phyloP scores from a whole-genome alignment of 2,329 filamentous ascomycete species.

The Metarhizium rileyi region DNA sequence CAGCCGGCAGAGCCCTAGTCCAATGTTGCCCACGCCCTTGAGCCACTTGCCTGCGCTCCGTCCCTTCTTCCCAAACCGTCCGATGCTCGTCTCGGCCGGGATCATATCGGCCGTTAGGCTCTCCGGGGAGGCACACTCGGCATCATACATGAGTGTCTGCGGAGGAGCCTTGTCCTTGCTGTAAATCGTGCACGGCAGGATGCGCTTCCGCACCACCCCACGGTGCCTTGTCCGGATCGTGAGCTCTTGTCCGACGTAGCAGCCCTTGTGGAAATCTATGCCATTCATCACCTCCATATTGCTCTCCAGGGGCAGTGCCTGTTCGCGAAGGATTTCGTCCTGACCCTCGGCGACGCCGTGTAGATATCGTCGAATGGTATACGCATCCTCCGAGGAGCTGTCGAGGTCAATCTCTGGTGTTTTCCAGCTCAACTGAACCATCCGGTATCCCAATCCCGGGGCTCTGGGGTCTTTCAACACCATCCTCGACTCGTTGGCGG shows the following conservation, averaged over 20 bases:
- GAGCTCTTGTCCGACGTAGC: constrained; percentile 93
- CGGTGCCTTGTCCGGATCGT: constrained; percentile 93
- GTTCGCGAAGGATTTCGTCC: constrained; percentile 60
- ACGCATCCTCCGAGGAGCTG: constrained; percentile 45
- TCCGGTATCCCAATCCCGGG: constrained; percentile 44
- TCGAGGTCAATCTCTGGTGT: constrained; percentile 31
- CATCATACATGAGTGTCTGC: constrained; percentile 37
- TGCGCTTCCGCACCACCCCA: constrained; percentile 83
- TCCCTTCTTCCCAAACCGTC: constrained; percentile 43
- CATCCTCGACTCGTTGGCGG: constrained; percentile 15
- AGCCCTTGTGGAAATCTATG: constrained; percentile 91
- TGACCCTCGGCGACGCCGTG: constrained; percentile 80
- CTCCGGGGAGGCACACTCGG: constrained; percentile 18
- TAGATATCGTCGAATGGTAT: constrained; percentile 68
- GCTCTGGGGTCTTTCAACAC: constrained; percentile 42
- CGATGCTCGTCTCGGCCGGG: constrained; percentile 39
- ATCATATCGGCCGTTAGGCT: constrained; percentile 25
- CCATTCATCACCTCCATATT: constrained; percentile 81
- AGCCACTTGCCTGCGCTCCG: constrained; percentile 77
- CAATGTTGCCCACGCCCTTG: constrained; percentile 70
- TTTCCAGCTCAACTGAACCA: constrained; percentile 25
- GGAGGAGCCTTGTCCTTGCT: constrained; percentile 29
- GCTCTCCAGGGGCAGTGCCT: constrained; percentile 73
- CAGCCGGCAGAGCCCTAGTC: constrained; percentile 75
- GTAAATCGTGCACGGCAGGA: constrained; percentile 74